Evolutionary conservation across 2,329 filamentous ascomycete genomes (phyloP).

Genomic region (Metarhizium robertsii): DNA sequence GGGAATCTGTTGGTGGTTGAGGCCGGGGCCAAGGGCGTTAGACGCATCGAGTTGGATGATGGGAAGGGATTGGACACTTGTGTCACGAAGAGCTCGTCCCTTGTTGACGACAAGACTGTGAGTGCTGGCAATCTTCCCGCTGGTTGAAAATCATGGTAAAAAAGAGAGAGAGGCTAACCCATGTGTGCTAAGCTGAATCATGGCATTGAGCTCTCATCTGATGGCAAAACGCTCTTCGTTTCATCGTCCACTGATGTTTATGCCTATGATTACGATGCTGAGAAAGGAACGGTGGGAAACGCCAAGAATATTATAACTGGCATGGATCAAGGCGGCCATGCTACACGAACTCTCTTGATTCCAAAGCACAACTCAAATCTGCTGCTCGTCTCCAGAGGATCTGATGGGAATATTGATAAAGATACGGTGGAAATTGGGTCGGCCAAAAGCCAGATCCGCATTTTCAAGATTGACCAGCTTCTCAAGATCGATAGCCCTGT

Average conservation of each 20-base stretch:
- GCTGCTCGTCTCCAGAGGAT: constrained; percentile 54
- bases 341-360: constrained; percentile 52
- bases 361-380: constrained; percentile 39
- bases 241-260: constrained; percentile 45
- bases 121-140: constrained; percentile 3
- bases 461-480: constrained; percentile 25
- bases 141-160: not conserved
- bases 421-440: constrained; percentile 35
- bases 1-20: constrained; percentile 29
- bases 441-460: constrained; percentile 53
- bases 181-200: constrained; percentile 34
- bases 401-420: constrained; percentile 47
- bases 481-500: constrained; percentile 11
- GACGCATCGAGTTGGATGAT: constrained; percentile 22
- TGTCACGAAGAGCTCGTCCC: constrained; percentile 15
- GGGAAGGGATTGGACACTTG: constrained; percentile 19
- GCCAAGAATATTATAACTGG: constrained; percentile 41
- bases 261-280: constrained; percentile 50
- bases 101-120: constrained; percentile 18
- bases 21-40: constrained; percentile 19
- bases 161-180: not conserved
- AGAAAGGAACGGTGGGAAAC: constrained; percentile 30
- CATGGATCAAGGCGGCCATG: constrained; percentile 51
- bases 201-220: constrained; percentile 35
- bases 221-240: constrained; percentile 38